Percentiles rank a stretch among this genome's conserved stretches.
Evolutionary conservation across 768 basidiomycete genomes (phyloP).

Genomic region (Mycena chlorophos): DNA sequence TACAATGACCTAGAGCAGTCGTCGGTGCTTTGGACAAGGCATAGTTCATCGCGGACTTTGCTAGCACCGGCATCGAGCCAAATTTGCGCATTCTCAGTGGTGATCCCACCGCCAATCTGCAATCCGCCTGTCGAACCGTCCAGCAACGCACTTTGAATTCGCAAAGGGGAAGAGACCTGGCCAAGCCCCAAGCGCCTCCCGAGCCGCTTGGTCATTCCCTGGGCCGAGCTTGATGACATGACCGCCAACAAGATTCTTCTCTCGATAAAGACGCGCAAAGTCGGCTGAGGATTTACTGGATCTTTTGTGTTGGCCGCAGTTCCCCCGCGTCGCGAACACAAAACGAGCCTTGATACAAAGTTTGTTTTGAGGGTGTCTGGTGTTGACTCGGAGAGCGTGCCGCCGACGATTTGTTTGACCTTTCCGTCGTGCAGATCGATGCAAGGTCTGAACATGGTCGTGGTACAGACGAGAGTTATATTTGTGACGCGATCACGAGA

Average conservation of each 20-base stretch:
- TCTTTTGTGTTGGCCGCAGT: slow-evolving; percentile 11
- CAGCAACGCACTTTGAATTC: slow-evolving; percentile 9
- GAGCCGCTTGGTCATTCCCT: slow-evolving; percentile 87
- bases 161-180: slow-evolving; percentile 48
- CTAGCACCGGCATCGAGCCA: slow-evolving; percentile 91
- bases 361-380: slow-evolving; percentile 75
- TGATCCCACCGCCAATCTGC: slow-evolving; percentile 94
- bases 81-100: slow-evolving; percentile 68
- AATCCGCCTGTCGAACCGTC: slow-evolving; percentile 55
- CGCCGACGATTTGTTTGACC: slow-evolving; percentile 98
- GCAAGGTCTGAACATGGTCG: slow-evolving; percentile 59
- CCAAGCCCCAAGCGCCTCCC: slow-evolving; percentile 82
- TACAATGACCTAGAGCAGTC: slow-evolving; percentile 80
- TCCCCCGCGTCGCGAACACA: not conserved
- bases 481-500: not conserved
- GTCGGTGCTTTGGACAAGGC: slow-evolving; percentile 1
- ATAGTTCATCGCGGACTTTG: slow-evolving; percentile 52
- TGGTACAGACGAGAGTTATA: not conserved
- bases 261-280: slow-evolving; percentile 77
- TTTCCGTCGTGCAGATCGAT: slow-evolving; percentile 95
- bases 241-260: slow-evolving; percentile 72
- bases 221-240: slow-evolving; percentile 97
- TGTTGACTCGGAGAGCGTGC: slow-evolving; percentile 74
- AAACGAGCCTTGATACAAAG: slow-evolving; percentile 80
- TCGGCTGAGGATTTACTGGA: slow-evolving; percentile 72